Evolutionary conservation across 83 land plant genomes (phyloP).

Genomic region (Isoetes engelmannii): DNA sequence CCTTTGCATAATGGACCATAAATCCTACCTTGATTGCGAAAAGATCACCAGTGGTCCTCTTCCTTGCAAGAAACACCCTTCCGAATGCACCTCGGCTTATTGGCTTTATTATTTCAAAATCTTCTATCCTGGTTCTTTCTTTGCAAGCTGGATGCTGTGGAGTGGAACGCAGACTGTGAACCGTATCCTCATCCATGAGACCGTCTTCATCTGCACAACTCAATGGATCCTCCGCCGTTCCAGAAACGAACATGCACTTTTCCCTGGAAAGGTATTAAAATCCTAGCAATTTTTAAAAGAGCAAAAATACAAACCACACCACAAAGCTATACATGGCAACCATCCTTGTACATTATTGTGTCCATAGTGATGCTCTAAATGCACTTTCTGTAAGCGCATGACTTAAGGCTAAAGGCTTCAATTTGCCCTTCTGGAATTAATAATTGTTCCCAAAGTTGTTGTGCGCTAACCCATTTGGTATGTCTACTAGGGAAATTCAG

Average conservation of each 20-base stretch:
- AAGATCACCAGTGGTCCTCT: constrained; percentile 79
- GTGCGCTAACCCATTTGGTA: no score
- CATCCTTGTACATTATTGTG: no score
- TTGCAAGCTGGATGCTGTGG: constrained; percentile 43
- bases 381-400: no score
- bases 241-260: constrained; percentile 69
- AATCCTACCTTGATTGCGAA: constrained; percentile 84
- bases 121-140: constrained; percentile 73
- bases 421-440: no score
- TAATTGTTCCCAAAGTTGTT: no score
- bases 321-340: no score
- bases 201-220: constrained; percentile 52
- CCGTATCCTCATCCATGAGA: constrained; percentile 41
- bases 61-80: constrained; percentile 74
- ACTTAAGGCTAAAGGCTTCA: no score
- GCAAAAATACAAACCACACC: no score
- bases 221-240: constrained; percentile 41
- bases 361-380: no score
- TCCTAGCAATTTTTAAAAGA: neutral
- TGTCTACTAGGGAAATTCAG: no score
- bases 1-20: neutral
- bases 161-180: constrained; percentile 49
- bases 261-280: constrained; percentile 40
- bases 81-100: constrained; percentile 94
- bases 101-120: constrained; percentile 78